Evolutionary conservation across 768 basidiomycete genomes (phyloP), one percentile per base, ranked within the genome.

Genomic region (Collybia sordida): DNA sequence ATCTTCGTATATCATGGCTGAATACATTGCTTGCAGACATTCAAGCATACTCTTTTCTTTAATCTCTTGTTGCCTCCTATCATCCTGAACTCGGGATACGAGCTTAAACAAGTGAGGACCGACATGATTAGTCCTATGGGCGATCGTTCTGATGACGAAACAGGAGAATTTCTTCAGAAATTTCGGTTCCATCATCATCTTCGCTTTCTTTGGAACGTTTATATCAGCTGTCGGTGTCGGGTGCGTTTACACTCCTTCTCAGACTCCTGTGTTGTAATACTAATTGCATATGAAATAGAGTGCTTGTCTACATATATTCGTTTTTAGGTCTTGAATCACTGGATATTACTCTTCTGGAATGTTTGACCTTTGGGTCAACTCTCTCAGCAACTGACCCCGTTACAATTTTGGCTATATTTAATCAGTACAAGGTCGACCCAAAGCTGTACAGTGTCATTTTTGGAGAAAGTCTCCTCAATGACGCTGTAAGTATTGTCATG

Each of bases 401-500:
- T 22, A 98, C 97, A 6, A 97, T 99, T 64, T 78, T 99, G 25
- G 92, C 96, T 38, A 98, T 99, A 47, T 99, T 99, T 77, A 93
- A 97, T 59, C 92, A 97, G 59, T 90, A 96, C 74, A 97, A 98
- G 65, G 95, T 98, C 59, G 97, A 99, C 69, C 95, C 97, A 0
- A 98, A 98, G 65, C 78, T 99, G 7, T 98, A 98, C 72, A 89
- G 86, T 39, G 82, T 98, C 68, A 99, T 99, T 56, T 99, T 98
- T 62, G 97, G 97, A 22, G 97, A 98, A 69, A 90, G 87, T 69
- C 78, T 99, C 51, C 72, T 99, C 52, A 99, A 99, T 71, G 97
- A 99, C 75, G 97, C 97, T 17, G 97, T 98, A 62, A 93, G 92
- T 79, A 98, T 98, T 74, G 95, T 98, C 68, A 94, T 99, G 90